Base-by-base conservation (phyloP, 1,139 yeast genomes). In the Suhomyces bolitotheri region DNA sequence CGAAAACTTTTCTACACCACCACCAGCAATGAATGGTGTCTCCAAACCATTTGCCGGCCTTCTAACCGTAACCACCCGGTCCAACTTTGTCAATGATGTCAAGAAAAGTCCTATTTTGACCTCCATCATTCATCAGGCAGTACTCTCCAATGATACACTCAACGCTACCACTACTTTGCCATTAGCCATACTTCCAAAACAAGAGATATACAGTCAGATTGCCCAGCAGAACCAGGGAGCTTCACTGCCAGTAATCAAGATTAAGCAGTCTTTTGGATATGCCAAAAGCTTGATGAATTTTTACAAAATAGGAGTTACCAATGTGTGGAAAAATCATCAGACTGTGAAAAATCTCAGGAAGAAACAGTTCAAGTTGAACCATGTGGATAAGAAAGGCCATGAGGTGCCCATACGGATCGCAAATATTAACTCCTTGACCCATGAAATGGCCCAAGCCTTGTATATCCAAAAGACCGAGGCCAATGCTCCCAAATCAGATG, bases 301-400 rank as follows among this genome's bases (percentile, higher is more conserved):
- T 52, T 79, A 78, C 56, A 73, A 72, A 42, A 49, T 54, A 0
- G 87, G 86, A 1, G 63, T 78, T 2, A 46, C 53, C 10, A 76
- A 74, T 45, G 73, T 78, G 1, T 78, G 81, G 79, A 45, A 53
- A 29, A 66, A 73, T 30, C 50, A 54, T 21, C 51, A 49, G 22
- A 40, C 43, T 5, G 52, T 57, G 10, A 57, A 51, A 7, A 22
- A 39, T 4, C 34, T 72, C 24, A 51, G 51, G 33, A 55, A 49
- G 10, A 23, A 46, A 10, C 39, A 46, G 21, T 58, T 41, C 37
- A 57, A 55, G 31, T 30, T 67, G 15, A 46, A 53, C 15, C 54
- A 49, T 22, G 48, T 67, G 3, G 56, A 63, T 34, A 50, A 47
- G 27, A 47, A 44, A 11, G 67, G 72, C 1, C 45, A 53, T 2